phyloP scores from a whole-genome alignment of 2,329 filamentous ascomycete species.

The Diaporthe citri region DNA sequence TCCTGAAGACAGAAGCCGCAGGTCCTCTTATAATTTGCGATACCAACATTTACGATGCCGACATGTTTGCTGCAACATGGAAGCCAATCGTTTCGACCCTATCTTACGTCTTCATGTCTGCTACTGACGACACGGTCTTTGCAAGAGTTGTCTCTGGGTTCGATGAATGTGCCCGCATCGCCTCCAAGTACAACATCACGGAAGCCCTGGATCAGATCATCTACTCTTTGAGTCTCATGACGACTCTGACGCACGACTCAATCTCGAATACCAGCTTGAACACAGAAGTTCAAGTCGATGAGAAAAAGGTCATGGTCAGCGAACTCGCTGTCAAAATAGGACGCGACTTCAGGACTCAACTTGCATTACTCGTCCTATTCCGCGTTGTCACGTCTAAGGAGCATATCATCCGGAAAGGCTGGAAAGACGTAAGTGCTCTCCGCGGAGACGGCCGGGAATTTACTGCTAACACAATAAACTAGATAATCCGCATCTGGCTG shows the following conservation, averaged over 20 bases:
- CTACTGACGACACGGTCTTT: slow-evolving; percentile 95
- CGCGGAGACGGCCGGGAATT: neutral
- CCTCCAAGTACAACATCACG: slow-evolving; percentile 83
- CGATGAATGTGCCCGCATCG: slow-evolving; percentile 94
- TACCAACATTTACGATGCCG: slow-evolving; percentile 94
- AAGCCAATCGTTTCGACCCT: slow-evolving; percentile 93
- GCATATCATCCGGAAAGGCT: slow-evolving; percentile 78
- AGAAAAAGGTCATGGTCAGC: slow-evolving; percentile 97
- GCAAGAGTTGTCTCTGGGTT: slow-evolving; percentile 94
- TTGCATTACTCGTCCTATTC: slow-evolving; percentile 96
- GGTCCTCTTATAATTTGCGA: slow-evolving; percentile 83
- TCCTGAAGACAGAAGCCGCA: slow-evolving; percentile 84
- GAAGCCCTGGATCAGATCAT: slow-evolving; percentile 95
- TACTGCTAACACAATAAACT: slow-evolving; percentile 53
- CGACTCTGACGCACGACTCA: slow-evolving; percentile 81
- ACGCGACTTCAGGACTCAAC: slow-evolving; percentile 90
- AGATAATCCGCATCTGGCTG: slow-evolving; percentile 92
- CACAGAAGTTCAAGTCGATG: slow-evolving; percentile 92
- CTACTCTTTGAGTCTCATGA: slow-evolving; percentile 90
- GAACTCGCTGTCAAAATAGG: slow-evolving; percentile 97
- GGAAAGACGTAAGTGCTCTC: slow-evolving; percentile 76
- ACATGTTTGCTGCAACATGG: slow-evolving; percentile 98
- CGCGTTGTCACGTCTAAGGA: slow-evolving; percentile 90
- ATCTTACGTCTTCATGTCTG: slow-evolving; percentile 99
- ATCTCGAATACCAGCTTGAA: slow-evolving; percentile 89